Conservation (phyloP, 768 basidiomycete genomes). For the Coprinellus micaceus region DNA sequence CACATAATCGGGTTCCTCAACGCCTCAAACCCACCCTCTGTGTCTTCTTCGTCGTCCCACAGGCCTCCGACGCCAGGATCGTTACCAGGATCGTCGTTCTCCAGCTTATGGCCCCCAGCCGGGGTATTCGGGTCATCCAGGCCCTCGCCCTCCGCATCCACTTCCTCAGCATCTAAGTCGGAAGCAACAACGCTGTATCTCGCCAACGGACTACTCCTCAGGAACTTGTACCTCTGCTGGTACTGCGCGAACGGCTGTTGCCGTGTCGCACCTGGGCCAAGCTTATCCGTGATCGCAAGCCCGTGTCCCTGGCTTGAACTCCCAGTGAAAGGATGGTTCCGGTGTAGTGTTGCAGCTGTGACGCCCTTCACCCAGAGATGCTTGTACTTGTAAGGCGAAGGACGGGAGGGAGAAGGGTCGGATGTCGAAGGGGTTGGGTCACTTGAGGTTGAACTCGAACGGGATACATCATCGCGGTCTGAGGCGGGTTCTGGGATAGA, state of each 20-base stretch:
- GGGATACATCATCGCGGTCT: background rate
- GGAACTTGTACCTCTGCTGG: slow-evolving; percentile 8
- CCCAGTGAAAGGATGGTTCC: background rate
- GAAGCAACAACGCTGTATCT: slow-evolving; percentile 13
- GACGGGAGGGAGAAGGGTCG: background rate
- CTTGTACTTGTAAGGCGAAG: background rate
- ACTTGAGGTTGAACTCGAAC: background rate
- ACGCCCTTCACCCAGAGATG: background rate
- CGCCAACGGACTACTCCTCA: slow-evolving; percentile 19
- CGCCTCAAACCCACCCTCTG: slow-evolving; percentile 1
- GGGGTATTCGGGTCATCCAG: slow-evolving; percentile 1
- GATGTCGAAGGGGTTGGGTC: background rate
- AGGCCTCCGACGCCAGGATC: background rate
- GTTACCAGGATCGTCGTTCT: background rate
- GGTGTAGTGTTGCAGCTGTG: background rate
- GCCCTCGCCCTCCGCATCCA: background rate
- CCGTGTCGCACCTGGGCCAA: background rate
- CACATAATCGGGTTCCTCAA: slow-evolving; percentile 1
- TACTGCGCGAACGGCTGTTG: slow-evolving; percentile 11
- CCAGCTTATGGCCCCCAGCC: background rate
- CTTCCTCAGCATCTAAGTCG: slow-evolving; percentile 6
- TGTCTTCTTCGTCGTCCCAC: background rate
- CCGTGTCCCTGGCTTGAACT: too few relatives aligned
- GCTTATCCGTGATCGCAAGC: too few relatives aligned
- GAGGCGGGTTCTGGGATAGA: background rate